A percentile compares a stretch with the other conserved stretches of the same genome.
Evolutionary conservation across 208 protist species (phyloP).

Genomic region (Wallacemonas sp.): DNA sequence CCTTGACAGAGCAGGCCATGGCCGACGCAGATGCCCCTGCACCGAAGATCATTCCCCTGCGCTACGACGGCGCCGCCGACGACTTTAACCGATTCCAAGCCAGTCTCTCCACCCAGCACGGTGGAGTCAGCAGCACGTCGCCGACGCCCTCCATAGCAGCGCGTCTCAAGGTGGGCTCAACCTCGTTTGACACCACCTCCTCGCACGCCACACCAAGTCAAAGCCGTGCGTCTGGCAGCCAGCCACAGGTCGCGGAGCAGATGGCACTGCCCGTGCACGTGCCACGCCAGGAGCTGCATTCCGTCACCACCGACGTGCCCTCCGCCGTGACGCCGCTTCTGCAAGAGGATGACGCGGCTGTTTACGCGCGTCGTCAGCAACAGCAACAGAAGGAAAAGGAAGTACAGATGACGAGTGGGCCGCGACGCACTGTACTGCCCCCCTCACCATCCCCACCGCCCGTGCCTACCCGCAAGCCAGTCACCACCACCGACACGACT

Average conservation of each 20-base stretch:
- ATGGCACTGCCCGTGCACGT: not conserved
- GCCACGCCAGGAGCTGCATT: too few species aligned
- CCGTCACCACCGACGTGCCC: not conserved
- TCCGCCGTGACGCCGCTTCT: not conserved
- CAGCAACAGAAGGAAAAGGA: not conserved
- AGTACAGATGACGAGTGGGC: too few species aligned
- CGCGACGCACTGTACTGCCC: too few species aligned
- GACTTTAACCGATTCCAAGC: constrained; percentile 27
- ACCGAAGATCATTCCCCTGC: constrained; percentile 49
- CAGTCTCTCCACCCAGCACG: not conserved
- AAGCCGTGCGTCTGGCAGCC: not conserved
- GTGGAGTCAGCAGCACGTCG: not conserved
- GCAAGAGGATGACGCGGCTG: not conserved
- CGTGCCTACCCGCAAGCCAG: not conserved
- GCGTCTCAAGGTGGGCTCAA: not conserved
- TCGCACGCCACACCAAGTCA: not conserved
- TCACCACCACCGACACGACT: not conserved
- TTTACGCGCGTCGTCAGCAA: not conserved
- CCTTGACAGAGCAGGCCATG: constrained; percentile 52
- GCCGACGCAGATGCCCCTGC: constrained; percentile 26
- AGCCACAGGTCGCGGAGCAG: not conserved
- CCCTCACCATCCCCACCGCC: not conserved
- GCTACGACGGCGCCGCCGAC: constrained; percentile 43
- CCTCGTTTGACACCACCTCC: not conserved
- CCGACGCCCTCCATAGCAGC: not conserved